phyloP scores from a whole-genome alignment of 148 eudicot species.

The Camellia sinensis region DNA sequence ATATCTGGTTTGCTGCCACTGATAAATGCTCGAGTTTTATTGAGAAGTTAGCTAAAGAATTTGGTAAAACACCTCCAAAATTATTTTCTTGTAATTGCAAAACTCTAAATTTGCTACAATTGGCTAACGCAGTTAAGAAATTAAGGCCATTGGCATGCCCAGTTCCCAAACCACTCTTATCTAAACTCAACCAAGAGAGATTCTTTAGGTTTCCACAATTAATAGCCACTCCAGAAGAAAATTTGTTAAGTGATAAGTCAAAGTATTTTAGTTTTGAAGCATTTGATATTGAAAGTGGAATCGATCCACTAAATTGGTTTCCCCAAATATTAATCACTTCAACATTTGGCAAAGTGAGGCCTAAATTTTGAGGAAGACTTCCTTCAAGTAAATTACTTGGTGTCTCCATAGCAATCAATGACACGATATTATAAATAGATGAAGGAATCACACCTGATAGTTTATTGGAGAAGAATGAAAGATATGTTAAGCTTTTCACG shows the following conservation, averaged over 20 bases:
- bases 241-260: conserved; percentile 1
- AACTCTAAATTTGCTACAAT: conserved; percentile 19
- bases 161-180: conserved; percentile 14
- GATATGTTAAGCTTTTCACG: conserved; percentile 6
- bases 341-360: conserved; percentile 22
- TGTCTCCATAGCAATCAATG: neutral
- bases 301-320: conserved; percentile 26
- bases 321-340: neutral
- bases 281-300: conserved; percentile 31
- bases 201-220: conserved; percentile 7
- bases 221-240: conserved; percentile 13
- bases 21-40: neutral
- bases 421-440: conserved; percentile 25
- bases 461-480: neutral
- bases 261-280: conserved; percentile 20
- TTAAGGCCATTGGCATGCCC: conserved; percentile 22
- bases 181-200: neutral
- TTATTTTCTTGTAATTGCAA: neutral
- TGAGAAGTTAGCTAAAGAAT: conserved; percentile 20
- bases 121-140: conserved; percentile 22
- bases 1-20: neutral
- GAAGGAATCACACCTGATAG: conserved; percentile 29
- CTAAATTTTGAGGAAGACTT: conserved; percentile 28
- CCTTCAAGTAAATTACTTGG: conserved; percentile 21
- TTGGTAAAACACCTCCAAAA: conserved; percentile 26